Conservation (phyloP, 2,329 filamentous ascomycete genomes). For the Ophioceras dolichostomum region DNA sequence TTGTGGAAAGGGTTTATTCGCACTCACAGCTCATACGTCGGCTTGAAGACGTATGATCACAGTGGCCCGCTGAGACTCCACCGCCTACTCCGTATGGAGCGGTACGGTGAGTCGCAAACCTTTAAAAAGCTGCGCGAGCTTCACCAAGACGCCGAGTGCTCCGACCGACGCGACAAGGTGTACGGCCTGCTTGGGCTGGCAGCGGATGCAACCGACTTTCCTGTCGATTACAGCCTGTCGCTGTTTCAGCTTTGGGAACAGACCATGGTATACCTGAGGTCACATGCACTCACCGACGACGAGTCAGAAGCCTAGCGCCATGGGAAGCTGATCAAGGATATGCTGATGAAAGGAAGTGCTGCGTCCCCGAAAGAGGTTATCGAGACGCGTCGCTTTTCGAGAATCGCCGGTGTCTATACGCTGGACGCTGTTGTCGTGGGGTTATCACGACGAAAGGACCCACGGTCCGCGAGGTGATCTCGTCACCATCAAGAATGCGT, state of each 20-base stretch:
- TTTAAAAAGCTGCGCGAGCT: conserved; percentile 11
- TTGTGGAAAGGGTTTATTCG: too few species aligned
- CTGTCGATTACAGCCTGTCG: conserved; percentile 15
- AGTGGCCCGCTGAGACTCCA: conserved; percentile 9
- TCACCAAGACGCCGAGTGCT: conserved; percentile 12
- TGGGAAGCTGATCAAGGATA: not conserved
- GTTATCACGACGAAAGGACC: not conserved
- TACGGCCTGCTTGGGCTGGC: conserved; percentile 17
- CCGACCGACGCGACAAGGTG: conserved; percentile 16
- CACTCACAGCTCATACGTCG: too few species aligned
- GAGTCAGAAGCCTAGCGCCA: not conserved
- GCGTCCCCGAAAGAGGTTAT: not conserved
- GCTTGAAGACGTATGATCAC: too few species aligned
- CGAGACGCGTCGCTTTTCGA: not conserved
- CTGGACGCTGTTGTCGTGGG: not conserved
- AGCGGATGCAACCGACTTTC: conserved; percentile 11
- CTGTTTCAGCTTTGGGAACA: conserved; percentile 15
- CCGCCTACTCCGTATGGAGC: conserved; percentile 5
- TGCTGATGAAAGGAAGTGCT: not conserved
- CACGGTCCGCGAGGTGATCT: too few species aligned
- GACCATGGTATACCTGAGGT: conserved; percentile 7
- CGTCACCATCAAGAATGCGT: too few species aligned
- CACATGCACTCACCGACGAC: not conserved
- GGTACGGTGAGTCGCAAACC: conserved; percentile 6
- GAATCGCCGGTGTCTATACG: not conserved